Base-by-base conservation (phyloP, 169 alveolate species). In the Cryptosporidium viatorum region DNA sequence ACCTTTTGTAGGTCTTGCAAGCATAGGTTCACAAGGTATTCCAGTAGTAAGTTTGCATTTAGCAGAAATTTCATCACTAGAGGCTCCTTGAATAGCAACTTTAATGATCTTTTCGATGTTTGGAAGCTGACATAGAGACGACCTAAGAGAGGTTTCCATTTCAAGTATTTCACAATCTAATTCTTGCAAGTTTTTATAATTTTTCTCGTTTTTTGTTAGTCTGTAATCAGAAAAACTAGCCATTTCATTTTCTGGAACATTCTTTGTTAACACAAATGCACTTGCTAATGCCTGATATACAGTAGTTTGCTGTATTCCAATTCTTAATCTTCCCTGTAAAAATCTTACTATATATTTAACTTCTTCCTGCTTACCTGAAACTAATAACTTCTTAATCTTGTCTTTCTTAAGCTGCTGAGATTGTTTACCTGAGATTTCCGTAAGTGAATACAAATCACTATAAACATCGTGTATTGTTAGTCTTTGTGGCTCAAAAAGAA, bases 11-110 rank as follows among this genome's bases (percentile, higher is more conserved):
- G 99, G 99, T 69, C 97, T 96, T 31, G 99, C 99, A 35, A 98
- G 94, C 99, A 98, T 98, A 37, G 99, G 99, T 75, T 97, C 97
- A 10, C 98, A 98, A 10, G 99, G 99, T 18, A 98, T 94, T 21
- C 99, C 99, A 0, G 99, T 97, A 35, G 97, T 95, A 23, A 98
- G 96, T 52, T 94, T 96, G 80, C 99, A 98, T 68, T 86, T 86
- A 71, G 96, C 94, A 21, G 86, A 84, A 51, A 98, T 84, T 21
- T 94, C 89, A 58, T 92, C 85, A 73, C 93, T 84, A 50, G 93
- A 85, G 6, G 93, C 97, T 5, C 96, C 95, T 43, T 93, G 92
- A 43, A 97, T 92, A 37, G 97, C 93, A 65, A 96, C 93, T 37
- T 94, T 94, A 37, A 98, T 94, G n/a, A 98, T 94, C 50, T 92